Evolutionary conservation across 2,329 filamentous ascomycete genomes (phyloP), one percentile per base, ranked within the genome.

Genomic region (Parasarocladium wereldwijsianum): DNA sequence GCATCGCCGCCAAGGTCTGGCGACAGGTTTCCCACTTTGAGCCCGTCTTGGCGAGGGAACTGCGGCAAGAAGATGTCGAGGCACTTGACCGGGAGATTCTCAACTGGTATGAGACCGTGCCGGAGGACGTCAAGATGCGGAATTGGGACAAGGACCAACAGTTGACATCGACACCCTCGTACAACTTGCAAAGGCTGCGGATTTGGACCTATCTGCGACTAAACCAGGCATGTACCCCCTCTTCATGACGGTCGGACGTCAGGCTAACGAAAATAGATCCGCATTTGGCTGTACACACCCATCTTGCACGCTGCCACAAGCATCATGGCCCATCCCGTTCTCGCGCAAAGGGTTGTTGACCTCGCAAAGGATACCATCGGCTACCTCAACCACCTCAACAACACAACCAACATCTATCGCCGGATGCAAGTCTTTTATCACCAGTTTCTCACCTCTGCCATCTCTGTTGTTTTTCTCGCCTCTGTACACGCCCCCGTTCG

Each of bases 1-100:
- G 73, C 32, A 75, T 94, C 22, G 78, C 76, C 17, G 85, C 83
- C 34, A 86, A 82, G 48, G 81, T 94, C 8, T 94, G 85, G 84
- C 71, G 70, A 32, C 76, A 83, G 4, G 76, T 90, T 8, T 70
- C 81, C 20, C 72, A 76, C 27, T 74, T 73, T 25, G 74, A 79
- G 15, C 61, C 62, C 1, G 52, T 63, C 24, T 58, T 70, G n/a
- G 62, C 70, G 1, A 64, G 67, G 20, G 74, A 79, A 22, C 60
- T 81, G 31, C 74, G 74, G 36, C 69, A 71, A 18, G 74, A 81
- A 36, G 78, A 87, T 37, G 81, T 93, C 34, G 76, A 79, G 17
- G 75, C 73, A 28, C 63, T 94, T 6, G 86, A 94, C 45, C 76
- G 76, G 35, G 80, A 92, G 43, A 76, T 93, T 27, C 58, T 90